Conservation (phyloP, 108 stramenopile species). For the Aurantiochytrium sp. region DNA sequence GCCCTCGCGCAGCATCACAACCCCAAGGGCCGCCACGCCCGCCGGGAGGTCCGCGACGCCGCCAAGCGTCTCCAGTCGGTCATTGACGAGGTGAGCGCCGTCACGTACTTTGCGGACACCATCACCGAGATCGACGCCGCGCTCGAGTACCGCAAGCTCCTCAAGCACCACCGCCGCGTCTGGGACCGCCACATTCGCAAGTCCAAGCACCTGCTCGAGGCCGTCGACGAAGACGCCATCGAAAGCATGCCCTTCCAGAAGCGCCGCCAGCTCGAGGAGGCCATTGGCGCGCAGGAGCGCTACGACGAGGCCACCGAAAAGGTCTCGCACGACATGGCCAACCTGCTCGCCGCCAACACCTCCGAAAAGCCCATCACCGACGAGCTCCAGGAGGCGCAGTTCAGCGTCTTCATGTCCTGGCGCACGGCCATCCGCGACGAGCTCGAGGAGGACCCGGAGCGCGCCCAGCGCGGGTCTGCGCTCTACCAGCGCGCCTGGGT, state of each 20-base stretch:
- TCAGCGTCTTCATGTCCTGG: not conserved
- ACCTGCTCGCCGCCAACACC: not conserved
- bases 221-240: not conserved
- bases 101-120: not conserved
- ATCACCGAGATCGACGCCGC: not conserved
- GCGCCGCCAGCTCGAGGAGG: not conserved
- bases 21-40: not conserved
- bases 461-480: not conserved
- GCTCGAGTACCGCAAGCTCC: not conserved
- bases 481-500: not conserved
- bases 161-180: not conserved
- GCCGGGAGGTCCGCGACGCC: not conserved
- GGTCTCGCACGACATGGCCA: not conserved
- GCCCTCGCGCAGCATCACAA: not conserved
- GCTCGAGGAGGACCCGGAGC: not conserved
- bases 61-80: not conserved
- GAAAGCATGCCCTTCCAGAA: not conserved
- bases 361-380: not conserved
- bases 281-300: not conserved
- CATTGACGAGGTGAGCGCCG: not conserved
- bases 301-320: not conserved
- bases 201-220: not conserved
- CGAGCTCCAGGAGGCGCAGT: not conserved
- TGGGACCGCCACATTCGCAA: not conserved
- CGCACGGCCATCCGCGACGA: not conserved